Percentiles rank a stretch among this genome's conserved stretches.
phyloP scores from a whole-genome alignment of 306 rosid genomes.

The Vigna angularis region DNA sequence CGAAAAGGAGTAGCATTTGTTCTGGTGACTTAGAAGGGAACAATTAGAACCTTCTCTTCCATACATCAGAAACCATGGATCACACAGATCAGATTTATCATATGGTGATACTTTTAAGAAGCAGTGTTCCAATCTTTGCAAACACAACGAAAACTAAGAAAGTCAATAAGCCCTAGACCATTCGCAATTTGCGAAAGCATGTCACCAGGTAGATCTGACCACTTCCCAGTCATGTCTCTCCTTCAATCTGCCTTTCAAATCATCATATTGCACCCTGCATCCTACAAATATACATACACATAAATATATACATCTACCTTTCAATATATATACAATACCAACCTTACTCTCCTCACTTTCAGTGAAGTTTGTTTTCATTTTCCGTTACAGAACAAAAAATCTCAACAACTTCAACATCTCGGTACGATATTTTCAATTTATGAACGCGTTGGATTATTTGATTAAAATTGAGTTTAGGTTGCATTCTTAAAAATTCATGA shows the following conservation, averaged over 20 bases:
- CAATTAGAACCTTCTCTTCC: slow-evolving; percentile 25
- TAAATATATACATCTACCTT: no score
- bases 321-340: no score
- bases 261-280: neutral
- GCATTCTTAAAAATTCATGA: no score
- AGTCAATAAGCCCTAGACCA: slow-evolving; percentile 30
- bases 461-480: no score
- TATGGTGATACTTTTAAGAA: slow-evolving; percentile 10
- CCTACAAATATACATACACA: neutral
- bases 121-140: slow-evolving; percentile 49
- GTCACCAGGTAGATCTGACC: slow-evolving; percentile 49
- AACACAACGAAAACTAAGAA: slow-evolving; percentile 45
- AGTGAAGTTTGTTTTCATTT: neutral
- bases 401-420: no score
- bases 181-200: slow-evolving; percentile 21
- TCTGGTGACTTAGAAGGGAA: neutral
- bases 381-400: no score
- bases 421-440: no score
- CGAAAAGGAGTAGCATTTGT: slow-evolving; percentile 14
- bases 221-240: neutral
- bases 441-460: no score
- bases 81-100: neutral
- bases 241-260: no score
- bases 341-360: neutral
- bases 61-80: slow-evolving; percentile 44